Evolutionary conservation across 2,329 filamentous ascomycete species (phyloP).

Genomic region (Fusarium chaquense): DNA sequence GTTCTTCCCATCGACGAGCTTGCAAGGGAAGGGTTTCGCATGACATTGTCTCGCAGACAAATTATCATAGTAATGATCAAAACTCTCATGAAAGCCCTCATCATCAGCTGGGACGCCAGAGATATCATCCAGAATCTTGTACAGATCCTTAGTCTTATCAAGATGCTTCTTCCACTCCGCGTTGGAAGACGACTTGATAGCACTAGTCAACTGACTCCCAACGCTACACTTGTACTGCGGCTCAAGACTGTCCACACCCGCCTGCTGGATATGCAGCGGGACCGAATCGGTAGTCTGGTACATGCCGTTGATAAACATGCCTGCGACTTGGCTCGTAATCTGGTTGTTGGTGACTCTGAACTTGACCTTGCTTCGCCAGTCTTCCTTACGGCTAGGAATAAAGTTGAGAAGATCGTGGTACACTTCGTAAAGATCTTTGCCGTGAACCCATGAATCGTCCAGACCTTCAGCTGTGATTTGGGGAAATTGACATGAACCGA

Average conservation of each 20-base stretch:
- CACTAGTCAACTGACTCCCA: conserved; percentile 58
- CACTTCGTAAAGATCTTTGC: conserved; percentile 79
- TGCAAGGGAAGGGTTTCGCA: conserved; percentile 77
- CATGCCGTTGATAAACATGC: conserved; percentile 80
- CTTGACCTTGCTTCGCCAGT: conserved; percentile 60
- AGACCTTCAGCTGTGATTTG: conserved; percentile 81
- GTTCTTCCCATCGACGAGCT: conserved; percentile 58
- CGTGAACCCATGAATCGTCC: conserved; percentile 80
- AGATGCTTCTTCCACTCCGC: conserved; percentile 74
- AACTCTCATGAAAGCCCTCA: conserved; percentile 74
- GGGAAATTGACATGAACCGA: conserved; percentile 82
- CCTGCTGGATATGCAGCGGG: conserved; percentile 63
- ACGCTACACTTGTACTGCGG: conserved; percentile 76
- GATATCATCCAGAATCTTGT: conserved; percentile 71
- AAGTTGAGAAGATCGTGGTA: conserved; percentile 78
- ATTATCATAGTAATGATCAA: conserved; percentile 89
- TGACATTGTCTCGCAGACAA: conserved; percentile 84
- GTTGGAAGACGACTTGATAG: conserved; percentile 60
- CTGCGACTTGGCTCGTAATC: conserved; percentile 84
- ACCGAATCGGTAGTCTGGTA: conserved; percentile 60
- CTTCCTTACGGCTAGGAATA: conserved; percentile 65
- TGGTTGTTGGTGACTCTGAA: conserved; percentile 85
- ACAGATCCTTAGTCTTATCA: conserved; percentile 65
- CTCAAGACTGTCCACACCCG: conserved; percentile 77
- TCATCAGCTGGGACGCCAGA: conserved; percentile 71